These are phyloP conservation scores for Syncephalastrum racemosum DNA, from an alignment of 371 early-diverging fungal species.

Conservation along the genomic window DNA sequence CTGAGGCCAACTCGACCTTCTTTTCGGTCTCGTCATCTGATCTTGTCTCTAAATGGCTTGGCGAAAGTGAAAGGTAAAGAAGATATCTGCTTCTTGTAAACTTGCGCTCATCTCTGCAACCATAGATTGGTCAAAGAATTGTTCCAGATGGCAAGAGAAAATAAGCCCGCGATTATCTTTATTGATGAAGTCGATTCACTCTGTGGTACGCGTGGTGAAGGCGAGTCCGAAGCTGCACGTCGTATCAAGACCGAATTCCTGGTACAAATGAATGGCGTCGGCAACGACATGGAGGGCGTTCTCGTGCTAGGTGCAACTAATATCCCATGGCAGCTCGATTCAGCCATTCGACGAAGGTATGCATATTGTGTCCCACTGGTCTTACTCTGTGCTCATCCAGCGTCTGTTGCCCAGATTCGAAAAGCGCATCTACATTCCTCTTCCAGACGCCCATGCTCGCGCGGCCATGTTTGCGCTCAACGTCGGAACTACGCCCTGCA, in stretches of 20 bases:
- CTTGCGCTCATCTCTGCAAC: neutral
- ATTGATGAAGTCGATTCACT: constrained; percentile 99
- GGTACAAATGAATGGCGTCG: constrained; percentile 98
- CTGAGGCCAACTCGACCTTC: constrained; percentile 94
- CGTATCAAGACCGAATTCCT: constrained; percentile 93
- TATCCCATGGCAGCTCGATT: constrained; percentile 95
- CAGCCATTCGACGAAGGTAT: constrained; percentile 89
- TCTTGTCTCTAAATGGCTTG: constrained; percentile 97
- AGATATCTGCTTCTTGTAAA: neutral
- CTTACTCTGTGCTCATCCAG: neutral
- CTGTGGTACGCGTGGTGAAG: constrained; percentile 92
- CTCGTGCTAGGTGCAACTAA: constrained; percentile 97
- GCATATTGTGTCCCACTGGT: too few species aligned
- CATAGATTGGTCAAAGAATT: constrained; percentile 82
- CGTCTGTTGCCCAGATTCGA: constrained; percentile 71
- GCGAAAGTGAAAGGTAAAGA: constrained; percentile 86
- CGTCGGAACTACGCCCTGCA: constrained; percentile 87
- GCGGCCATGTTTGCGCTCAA: constrained; percentile 89
- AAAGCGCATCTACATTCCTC: constrained; percentile 95
- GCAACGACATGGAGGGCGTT: constrained; percentile 90
- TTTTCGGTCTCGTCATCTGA: constrained; percentile 95
- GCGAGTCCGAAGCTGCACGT: constrained; percentile 92
- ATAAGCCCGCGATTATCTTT: constrained; percentile 94
- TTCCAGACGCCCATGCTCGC: constrained; percentile 90
- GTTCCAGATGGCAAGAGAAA: constrained; percentile 93